phyloP scores from a whole-genome alignment of 139 green algal genomes.

The Nannochloris sp. region DNA sequence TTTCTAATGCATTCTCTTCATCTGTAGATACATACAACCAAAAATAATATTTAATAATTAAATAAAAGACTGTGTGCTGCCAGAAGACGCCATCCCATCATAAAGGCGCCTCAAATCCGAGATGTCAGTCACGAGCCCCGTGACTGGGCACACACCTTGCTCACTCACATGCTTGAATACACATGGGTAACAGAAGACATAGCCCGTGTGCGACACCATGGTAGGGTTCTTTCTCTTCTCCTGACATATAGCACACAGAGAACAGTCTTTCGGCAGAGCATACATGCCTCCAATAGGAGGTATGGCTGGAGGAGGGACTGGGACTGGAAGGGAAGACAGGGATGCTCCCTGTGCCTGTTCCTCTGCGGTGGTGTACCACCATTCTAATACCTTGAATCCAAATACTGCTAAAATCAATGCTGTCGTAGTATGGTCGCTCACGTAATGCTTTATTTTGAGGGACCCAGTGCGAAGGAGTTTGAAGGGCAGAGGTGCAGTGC shows the following conservation, averaged over 20 bases:
- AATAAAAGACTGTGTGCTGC: not conserved
- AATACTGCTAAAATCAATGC: slow-evolving; percentile 77
- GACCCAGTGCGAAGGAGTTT: not conserved
- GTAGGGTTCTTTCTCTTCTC: slow-evolving; percentile 64
- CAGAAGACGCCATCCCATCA: not conserved
- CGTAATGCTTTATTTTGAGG: not conserved
- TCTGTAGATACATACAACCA: not conserved
- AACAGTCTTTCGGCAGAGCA: slow-evolving; percentile 35
- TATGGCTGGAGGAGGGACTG: slow-evolving; percentile 37
- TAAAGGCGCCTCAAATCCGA: not conserved
- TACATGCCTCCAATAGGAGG: not conserved
- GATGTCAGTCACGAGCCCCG: slow-evolving; percentile 7
- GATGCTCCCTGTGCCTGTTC: slow-evolving; percentile 34
- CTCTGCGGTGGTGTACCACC: slow-evolving; percentile 86
- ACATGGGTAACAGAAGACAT: slow-evolving; percentile 91
- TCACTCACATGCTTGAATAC: slow-evolving; percentile 51
- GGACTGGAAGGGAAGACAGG: slow-evolving; percentile 35
- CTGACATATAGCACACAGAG: slow-evolving; percentile 68
- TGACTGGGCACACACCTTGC: slow-evolving; percentile 67
- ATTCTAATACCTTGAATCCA: slow-evolving; percentile 87
- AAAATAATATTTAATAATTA: not conserved
- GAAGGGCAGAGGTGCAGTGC: not conserved
- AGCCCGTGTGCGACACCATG: slow-evolving; percentile 63
- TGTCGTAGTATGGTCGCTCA: slow-evolving; percentile 36
- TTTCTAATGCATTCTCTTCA: too few species aligned